phyloP scores from a whole-genome alignment of 176 grass and related monocot genomes.

The Eleusine indica region DNA sequence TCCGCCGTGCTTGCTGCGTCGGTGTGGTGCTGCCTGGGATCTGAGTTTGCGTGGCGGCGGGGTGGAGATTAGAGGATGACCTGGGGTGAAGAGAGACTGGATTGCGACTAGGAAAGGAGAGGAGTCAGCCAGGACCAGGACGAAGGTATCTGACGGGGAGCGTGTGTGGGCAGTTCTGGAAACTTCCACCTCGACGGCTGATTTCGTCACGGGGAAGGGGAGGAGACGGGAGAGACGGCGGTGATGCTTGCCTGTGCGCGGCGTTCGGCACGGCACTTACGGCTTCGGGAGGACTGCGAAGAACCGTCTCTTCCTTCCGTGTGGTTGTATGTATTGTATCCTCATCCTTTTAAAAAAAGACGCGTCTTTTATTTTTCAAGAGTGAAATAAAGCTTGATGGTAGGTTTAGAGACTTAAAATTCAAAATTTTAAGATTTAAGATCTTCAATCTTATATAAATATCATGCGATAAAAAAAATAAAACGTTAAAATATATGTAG shows the following conservation, averaged over 20 bases:
- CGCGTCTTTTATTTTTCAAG: not conserved
- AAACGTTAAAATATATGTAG: too few species aligned
- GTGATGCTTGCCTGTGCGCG: not conserved
- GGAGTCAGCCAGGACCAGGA: not conserved
- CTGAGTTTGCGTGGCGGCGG: not conserved
- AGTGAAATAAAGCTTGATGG: not conserved
- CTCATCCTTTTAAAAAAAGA: not conserved
- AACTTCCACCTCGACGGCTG: slow-evolving; percentile 7
- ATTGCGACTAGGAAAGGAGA: not conserved
- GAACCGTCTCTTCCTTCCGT: not conserved
- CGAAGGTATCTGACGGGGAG: not conserved
- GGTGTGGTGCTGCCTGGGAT: not conserved
- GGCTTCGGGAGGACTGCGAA: not conserved
- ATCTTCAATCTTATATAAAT: too few species aligned
- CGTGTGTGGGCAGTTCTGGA: not conserved
- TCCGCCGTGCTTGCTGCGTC: too few species aligned
- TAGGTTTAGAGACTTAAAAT: not conserved
- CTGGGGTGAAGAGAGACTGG: not conserved
- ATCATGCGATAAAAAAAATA: too few species aligned
- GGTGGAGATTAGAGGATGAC: not conserved
- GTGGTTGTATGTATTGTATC: too few species aligned
- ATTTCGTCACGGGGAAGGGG: not conserved
- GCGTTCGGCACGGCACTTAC: not conserved
- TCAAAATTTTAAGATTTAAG: not conserved
- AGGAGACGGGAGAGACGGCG: not conserved